These are phyloP conservation scores for Leptodontidium sp. DNA, from an alignment of 2,329 filamentous ascomycete genomes.

Conservation along the genomic window DNA sequence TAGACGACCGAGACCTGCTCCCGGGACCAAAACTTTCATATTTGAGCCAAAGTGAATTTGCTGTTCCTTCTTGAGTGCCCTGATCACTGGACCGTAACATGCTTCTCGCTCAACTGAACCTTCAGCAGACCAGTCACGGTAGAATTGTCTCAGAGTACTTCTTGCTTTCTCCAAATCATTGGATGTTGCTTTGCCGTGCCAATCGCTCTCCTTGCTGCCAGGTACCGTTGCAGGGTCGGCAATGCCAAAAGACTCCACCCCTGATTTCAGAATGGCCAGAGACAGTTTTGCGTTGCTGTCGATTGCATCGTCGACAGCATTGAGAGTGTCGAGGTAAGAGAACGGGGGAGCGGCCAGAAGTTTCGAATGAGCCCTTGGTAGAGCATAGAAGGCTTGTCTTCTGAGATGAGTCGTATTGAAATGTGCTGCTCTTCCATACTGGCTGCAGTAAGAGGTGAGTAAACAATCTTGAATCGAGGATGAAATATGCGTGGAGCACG, in stretches of 20 bases:
- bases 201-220: constrained; percentile 53
- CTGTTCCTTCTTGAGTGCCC: constrained; percentile 64
- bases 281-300: constrained; percentile 87
- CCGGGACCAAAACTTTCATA: constrained; percentile 78
- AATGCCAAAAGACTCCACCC: constrained; percentile 72
- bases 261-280: constrained; percentile 76
- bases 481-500: neutral
- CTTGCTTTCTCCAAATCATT: constrained; percentile 89
- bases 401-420: constrained; percentile 91
- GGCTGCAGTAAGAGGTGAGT: constrained; percentile 57
- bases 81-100: constrained; percentile 78
- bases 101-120: constrained; percentile 77
- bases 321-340: constrained; percentile 80
- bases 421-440: constrained; percentile 86
- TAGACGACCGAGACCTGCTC: constrained; percentile 86
- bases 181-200: constrained; percentile 75
- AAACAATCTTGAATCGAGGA: neutral
- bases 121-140: constrained; percentile 89
- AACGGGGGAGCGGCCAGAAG: constrained; percentile 84
- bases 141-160: constrained; percentile 92
- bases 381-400: constrained; percentile 90
- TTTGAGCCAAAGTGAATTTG: constrained; percentile 34
- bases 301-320: constrained; percentile 85
- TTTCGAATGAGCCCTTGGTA: constrained; percentile 84
- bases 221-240: constrained; percentile 25